Conservation (phyloP, 2,329 filamentous ascomycete genomes). For the Zasmidium angulare region DNA sequence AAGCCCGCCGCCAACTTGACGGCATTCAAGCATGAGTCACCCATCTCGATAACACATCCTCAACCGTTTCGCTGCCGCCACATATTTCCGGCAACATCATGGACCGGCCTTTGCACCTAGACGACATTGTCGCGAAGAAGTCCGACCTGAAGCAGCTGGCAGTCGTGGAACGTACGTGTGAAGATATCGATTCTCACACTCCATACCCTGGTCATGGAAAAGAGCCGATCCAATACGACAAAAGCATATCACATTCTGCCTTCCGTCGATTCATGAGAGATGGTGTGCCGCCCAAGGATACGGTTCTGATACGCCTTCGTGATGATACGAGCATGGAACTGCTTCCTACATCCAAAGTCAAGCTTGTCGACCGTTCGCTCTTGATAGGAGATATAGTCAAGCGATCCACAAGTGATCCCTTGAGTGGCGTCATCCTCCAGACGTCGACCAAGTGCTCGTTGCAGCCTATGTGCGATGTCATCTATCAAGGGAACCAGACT, state of each 20-base stretch:
- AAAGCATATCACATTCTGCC: slow-evolving; percentile 31
- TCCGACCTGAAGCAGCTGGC: slow-evolving; percentile 35
- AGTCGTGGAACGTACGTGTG: slow-evolving; percentile 45
- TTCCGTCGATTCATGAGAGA: slow-evolving; percentile 43
- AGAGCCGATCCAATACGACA: slow-evolving; percentile 37
- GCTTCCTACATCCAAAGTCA: slow-evolving; percentile 44
- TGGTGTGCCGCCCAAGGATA: slow-evolving; percentile 52
- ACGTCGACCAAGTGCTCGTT: slow-evolving; percentile 49
- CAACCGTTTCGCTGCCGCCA: neutral
- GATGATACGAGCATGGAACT: slow-evolving; percentile 43
- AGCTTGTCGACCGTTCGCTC: slow-evolving; percentile 55
- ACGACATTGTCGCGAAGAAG: slow-evolving; percentile 30
- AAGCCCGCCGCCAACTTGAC: neutral
- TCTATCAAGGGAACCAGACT: slow-evolving; percentile 16
- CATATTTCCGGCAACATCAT: slow-evolving; percentile 6
- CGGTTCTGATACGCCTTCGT: slow-evolving; percentile 52
- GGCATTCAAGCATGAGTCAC: neutral
- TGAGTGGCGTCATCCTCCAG: slow-evolving; percentile 57
- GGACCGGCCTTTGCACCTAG: slow-evolving; percentile 23
- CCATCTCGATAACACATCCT: neutral
- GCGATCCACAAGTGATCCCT: slow-evolving; percentile 45
- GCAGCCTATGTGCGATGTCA: slow-evolving; percentile 31
- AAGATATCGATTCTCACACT: slow-evolving; percentile 47
- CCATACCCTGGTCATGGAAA: slow-evolving; percentile 40
- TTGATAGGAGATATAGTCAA: slow-evolving; percentile 59